Conservation (phyloP, 441 rosid species). For the Populus hybrid region DNA sequence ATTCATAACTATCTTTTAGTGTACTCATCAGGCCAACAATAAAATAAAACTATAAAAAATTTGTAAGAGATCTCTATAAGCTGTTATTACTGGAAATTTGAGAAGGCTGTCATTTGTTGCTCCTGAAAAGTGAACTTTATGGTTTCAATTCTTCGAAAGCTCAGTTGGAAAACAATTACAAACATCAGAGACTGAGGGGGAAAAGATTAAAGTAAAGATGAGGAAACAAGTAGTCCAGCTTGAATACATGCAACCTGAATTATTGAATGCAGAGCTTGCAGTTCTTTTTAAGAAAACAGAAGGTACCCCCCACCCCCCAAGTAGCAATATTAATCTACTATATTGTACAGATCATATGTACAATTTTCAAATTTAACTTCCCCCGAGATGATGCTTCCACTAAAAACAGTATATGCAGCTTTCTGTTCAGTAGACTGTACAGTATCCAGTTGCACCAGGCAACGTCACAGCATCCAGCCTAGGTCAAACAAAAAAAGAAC, state of each 20-base stretch:
- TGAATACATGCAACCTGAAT: not conserved
- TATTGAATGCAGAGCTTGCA: not conserved
- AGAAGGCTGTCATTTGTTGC: not conserved
- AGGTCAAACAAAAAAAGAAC: not conserved
- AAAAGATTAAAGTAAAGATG: not conserved
- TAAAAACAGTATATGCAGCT: not conserved
- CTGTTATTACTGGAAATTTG: not conserved
- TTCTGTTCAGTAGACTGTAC: slow-evolving; percentile 14
- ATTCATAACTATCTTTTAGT: not conserved
- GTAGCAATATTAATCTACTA: not conserved
- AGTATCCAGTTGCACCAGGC: slow-evolving; percentile 19
- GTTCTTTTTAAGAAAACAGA: not conserved
- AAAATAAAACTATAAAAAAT: not conserved
- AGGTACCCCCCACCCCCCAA: not conserved
- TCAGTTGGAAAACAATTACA: not conserved
- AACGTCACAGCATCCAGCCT: slow-evolving; percentile 6
- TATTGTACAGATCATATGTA: slow-evolving; percentile 28
- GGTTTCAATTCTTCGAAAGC: not conserved
- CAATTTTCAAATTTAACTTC: slow-evolving; percentile 14
- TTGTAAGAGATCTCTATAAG: not conserved
- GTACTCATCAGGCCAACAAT: not conserved
- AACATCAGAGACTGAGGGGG: not conserved
- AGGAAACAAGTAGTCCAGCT: not conserved
- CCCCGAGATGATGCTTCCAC: not conserved
- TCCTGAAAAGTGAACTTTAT: not conserved